phyloP scores from a whole-genome alignment of 345 rosid genomes.

The Acer yangbiense region DNA sequence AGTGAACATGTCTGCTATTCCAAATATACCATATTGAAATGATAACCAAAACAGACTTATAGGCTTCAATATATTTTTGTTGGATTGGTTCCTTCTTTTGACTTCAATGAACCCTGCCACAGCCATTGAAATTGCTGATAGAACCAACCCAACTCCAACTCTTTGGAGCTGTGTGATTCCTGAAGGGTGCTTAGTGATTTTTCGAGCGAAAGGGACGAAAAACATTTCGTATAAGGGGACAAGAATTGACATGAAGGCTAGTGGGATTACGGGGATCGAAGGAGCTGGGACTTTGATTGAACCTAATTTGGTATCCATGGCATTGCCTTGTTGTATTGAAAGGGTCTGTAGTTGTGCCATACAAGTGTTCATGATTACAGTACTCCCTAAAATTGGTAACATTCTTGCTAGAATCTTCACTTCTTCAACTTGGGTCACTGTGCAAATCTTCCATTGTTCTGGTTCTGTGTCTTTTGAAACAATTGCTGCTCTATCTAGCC shows the following conservation, averaged over 20 bases:
- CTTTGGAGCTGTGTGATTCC: constrained; percentile 52
- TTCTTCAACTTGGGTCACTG: constrained; percentile 54
- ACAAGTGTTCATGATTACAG: constrained; percentile 47
- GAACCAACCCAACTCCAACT: constrained; percentile 45
- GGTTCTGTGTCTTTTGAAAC: constrained; percentile 14
- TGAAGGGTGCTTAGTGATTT: constrained; percentile 35
- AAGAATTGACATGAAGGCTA: constrained; percentile 39
- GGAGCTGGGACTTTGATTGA: constrained; percentile 35
- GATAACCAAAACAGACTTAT: constrained; percentile 47
- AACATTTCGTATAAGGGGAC: constrained; percentile 38
- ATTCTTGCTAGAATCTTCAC: constrained; percentile 46
- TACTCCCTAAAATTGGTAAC: constrained; percentile 46
- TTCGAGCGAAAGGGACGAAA: constrained; percentile 42
- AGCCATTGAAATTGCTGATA: constrained; percentile 44
- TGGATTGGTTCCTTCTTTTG: constrained; percentile 32
- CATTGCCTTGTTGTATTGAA: constrained; percentile 43
- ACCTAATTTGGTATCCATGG: constrained; percentile 39
- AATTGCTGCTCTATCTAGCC: constrained; percentile 51
- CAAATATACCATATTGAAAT: constrained; percentile 42
- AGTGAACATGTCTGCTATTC: constrained; percentile 54
- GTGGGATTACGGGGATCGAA: constrained; percentile 43
- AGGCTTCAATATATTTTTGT: not conserved
- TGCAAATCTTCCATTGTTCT: constrained; percentile 39
- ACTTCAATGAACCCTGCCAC: constrained; percentile 46
- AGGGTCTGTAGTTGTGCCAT: constrained; percentile 47